A percentile compares a stretch with the other conserved stretches of the same genome.
Evolutionary conservation across 208 protist genomes (phyloP).

Genomic region (Acanthamoeba healyi): DNA sequence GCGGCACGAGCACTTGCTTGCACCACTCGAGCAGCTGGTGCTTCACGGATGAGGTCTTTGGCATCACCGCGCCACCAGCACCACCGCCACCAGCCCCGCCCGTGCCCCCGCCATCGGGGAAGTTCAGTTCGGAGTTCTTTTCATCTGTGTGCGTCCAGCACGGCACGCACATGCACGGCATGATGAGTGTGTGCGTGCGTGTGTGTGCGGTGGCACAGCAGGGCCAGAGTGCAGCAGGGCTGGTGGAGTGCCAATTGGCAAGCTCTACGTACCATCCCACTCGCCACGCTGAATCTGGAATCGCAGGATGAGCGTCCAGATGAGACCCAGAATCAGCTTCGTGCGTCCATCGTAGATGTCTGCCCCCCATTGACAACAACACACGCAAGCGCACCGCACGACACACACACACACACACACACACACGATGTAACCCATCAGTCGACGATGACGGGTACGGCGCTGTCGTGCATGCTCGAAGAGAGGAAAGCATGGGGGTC

Average conservation of each 20-base stretch:
- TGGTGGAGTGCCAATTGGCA: too few relatives aligned
- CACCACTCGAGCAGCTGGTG: constrained; percentile 72
- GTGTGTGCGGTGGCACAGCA: too few relatives aligned
- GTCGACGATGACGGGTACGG: too few relatives aligned
- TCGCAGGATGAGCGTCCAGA: constrained; percentile 74
- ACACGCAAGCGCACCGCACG: not conserved
- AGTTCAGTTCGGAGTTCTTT: constrained; percentile 32
- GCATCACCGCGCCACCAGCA: too few relatives aligned
- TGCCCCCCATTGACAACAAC: not conserved
- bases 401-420: not conserved
- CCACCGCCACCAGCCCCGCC: not conserved
- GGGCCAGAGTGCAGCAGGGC: not conserved
- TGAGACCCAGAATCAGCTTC: constrained; percentile 67
- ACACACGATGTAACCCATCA: too few relatives aligned
- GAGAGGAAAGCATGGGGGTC: not conserved
- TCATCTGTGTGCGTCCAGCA: not conserved
- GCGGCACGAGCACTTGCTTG: constrained; percentile 33
- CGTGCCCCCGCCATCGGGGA: not conserved
- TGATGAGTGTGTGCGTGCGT: not conserved
- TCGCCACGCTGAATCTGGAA: constrained; percentile 67
- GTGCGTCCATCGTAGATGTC: constrained; percentile 61
- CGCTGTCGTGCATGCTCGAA: too few relatives aligned
- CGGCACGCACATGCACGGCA: not conserved
- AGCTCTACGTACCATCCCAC: constrained; percentile 44
- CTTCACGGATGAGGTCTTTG: constrained; percentile 55